phyloP scores from a whole-genome alignment of 2,329 filamentous ascomycete species.

The Colletotrichum agaves region DNA sequence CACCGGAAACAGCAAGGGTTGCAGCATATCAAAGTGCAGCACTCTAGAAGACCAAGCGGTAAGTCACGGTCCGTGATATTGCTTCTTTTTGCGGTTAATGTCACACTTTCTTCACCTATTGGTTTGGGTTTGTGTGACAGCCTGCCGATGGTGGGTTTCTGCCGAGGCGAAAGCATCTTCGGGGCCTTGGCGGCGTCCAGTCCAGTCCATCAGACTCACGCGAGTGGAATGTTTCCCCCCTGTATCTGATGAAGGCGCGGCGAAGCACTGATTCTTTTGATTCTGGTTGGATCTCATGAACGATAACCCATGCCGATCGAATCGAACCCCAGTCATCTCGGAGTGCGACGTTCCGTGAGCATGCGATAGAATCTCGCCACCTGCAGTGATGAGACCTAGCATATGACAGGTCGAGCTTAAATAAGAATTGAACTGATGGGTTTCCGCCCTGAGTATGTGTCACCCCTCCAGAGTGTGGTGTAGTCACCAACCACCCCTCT shows the following conservation, averaged over 20 bases:
- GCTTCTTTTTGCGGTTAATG: slow-evolving; percentile 10
- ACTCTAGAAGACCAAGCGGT: neutral
- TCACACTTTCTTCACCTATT: slow-evolving; percentile 1
- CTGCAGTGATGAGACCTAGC: neutral
- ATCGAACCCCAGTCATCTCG: neutral
- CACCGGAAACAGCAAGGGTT: neutral
- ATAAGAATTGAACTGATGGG: neutral
- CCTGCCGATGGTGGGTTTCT: neutral
- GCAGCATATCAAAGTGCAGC: neutral
- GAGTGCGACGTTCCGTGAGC: neutral
- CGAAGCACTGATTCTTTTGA: neutral
- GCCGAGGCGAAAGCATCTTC: neutral
- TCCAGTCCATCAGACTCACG: neutral
- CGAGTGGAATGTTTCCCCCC: neutral
- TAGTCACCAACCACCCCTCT: neutral
- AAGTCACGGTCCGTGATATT: slow-evolving; percentile 14
- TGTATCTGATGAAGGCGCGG: neutral
- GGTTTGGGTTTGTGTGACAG: neutral
- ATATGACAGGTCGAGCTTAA: slow-evolving; percentile 3
- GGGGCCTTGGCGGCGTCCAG: too few relatives aligned
- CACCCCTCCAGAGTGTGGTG: neutral
- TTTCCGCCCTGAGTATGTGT: too few relatives aligned
- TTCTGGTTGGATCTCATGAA: slow-evolving; percentile 1
- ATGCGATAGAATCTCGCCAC: neutral
- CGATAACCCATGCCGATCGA: neutral